Evolutionary conservation across 805 yeast species (phyloP).

Genomic region (Lachancea waltii): DNA sequence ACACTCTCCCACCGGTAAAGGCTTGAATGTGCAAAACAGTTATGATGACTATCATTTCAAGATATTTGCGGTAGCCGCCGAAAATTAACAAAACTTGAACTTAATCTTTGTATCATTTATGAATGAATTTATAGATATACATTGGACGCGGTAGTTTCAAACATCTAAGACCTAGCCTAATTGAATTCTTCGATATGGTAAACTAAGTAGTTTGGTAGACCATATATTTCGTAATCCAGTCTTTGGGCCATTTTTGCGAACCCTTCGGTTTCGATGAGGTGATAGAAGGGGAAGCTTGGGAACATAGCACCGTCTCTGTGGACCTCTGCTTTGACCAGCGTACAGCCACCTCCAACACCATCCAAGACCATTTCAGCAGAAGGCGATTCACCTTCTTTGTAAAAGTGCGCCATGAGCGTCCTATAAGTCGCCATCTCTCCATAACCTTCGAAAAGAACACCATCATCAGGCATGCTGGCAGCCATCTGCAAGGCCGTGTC

Average conservation of each 20-base stretch:
- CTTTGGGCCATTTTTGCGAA: constrained; percentile 98
- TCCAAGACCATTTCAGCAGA: constrained; percentile 76
- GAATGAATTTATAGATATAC: neutral
- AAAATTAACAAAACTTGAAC: too few species aligned
- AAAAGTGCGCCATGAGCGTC: constrained; percentile 86
- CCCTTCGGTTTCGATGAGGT: constrained; percentile 95
- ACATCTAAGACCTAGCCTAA: neutral
- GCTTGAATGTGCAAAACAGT: neutral
- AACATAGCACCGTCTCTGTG: constrained; percentile 99
- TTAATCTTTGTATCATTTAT: neutral
- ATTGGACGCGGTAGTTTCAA: neutral
- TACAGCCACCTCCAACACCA: constrained; percentile 98
- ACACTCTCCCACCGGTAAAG: constrained; percentile 35
- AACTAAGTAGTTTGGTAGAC: constrained; percentile 90
- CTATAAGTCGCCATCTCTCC: constrained; percentile 89
- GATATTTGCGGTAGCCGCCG: too few species aligned
- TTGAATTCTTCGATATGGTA: constrained; percentile 72
- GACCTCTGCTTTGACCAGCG: constrained; percentile 92
- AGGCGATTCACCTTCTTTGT: constrained; percentile 56
- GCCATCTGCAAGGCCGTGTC: constrained; percentile 79
- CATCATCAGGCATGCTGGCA: constrained; percentile 67
- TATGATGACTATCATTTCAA: constrained; percentile 17
- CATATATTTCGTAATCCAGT: constrained; percentile 83
- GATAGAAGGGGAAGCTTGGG: constrained; percentile 97
- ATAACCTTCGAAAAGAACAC: constrained; percentile 92